These are phyloP conservation scores for Melaleuca alternifolia DNA, from an alignment of 345 rosid species.

Conservation along the genomic window DNA sequence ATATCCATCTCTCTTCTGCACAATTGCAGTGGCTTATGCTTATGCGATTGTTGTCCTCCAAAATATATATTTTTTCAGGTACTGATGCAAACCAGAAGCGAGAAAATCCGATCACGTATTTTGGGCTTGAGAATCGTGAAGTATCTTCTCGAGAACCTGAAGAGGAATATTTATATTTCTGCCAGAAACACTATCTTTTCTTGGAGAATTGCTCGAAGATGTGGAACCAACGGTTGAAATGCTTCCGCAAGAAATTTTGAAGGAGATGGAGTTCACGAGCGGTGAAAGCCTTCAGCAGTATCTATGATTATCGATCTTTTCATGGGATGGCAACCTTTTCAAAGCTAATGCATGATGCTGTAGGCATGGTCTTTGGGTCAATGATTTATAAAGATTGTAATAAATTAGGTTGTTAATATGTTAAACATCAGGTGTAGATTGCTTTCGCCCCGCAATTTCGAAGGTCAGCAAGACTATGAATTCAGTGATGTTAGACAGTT, in stretches of 20 bases:
- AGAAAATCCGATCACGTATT: conserved; percentile 58
- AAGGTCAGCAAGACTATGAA: not conserved
- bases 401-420: not conserved
- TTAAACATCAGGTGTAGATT: not conserved
- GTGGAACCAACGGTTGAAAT: conserved; percentile 67
- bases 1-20: not conserved
- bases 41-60: not conserved
- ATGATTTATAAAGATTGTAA: not conserved
- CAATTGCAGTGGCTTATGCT: not conserved
- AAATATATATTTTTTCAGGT: conserved; percentile 30
- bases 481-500: not conserved
- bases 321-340: not conserved
- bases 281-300: conserved; percentile 71
- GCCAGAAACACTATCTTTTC: conserved; percentile 83
- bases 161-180: conserved; percentile 80
- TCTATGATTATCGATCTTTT: conserved; percentile 24
- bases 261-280: conserved; percentile 80
- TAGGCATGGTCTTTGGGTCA: not conserved
- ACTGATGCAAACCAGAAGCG: conserved; percentile 85
- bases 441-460: not conserved
- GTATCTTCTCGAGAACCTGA: conserved; percentile 64
- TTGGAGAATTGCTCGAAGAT: conserved; percentile 84
- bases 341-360: not conserved
- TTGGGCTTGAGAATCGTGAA: conserved; percentile 69
- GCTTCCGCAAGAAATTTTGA: conserved; percentile 70